These are phyloP conservation scores for Diaporthe citriasiana DNA, from an alignment of 2,329 filamentous ascomycete species.

Conservation along the genomic window DNA sequence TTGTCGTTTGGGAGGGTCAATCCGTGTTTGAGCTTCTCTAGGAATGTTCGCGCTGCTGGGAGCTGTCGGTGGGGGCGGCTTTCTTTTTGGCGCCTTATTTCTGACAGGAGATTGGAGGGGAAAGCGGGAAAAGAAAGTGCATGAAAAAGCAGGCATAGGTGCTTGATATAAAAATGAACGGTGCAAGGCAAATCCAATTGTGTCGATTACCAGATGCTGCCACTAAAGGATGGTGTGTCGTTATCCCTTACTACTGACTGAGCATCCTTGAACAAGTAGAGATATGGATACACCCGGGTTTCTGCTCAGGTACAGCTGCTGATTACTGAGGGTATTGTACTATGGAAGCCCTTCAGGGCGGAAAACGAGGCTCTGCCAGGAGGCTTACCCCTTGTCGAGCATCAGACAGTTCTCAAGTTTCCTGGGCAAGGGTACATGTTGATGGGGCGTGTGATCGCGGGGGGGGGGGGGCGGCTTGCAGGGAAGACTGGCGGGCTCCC, in stretches of 20 bases:
- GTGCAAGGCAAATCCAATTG: neutral
- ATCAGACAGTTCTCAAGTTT: neutral
- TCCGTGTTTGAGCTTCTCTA: neutral
- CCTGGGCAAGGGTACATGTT: neutral
- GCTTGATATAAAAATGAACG: slow-evolving; percentile 34
- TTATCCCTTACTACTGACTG: slow-evolving; percentile 2
- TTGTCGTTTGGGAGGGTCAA: neutral
- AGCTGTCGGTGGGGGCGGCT: neutral
- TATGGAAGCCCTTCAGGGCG: neutral
- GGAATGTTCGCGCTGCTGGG: slow-evolving; percentile 1
- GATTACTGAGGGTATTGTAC: neutral
- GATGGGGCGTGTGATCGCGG: neutral
- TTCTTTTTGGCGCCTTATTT: slow-evolving; percentile 10
- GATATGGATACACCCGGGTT: neutral
- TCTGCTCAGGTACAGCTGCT: neutral
- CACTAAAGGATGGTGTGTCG: slow-evolving; percentile 25
- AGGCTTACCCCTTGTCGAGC: neutral
- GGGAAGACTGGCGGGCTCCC: slow-evolving; percentile 17
- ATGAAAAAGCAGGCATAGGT: slow-evolving; percentile 28
- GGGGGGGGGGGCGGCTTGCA: neutral
- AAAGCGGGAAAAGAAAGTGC: slow-evolving; percentile 18
- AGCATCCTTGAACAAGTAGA: neutral
- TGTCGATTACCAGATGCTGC: slow-evolving; percentile 7
- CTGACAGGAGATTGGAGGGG: slow-evolving; percentile 29
- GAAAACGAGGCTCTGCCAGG: neutral